phyloP scores from a whole-genome alignment of 805 yeast genomes.

The Candida tibetensis region DNA sequence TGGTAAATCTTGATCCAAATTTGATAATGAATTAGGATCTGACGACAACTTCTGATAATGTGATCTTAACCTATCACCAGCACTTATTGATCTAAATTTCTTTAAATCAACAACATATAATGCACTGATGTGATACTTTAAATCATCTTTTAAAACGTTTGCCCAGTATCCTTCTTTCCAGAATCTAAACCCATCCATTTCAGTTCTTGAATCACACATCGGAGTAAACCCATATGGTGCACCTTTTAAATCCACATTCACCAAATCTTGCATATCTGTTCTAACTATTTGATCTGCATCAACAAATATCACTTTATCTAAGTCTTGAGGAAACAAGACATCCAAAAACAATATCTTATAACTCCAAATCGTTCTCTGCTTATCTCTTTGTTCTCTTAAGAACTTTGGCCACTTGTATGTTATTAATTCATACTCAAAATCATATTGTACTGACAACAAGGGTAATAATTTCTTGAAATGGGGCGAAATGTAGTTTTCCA shows the following conservation, averaged over 20 bases:
- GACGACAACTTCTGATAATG: slow-evolving; percentile 81
- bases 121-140: slow-evolving; percentile 81
- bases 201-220: slow-evolving; percentile 76
- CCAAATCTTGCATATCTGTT: slow-evolving; percentile 67
- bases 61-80: slow-evolving; percentile 78
- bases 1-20: slow-evolving; percentile 91
- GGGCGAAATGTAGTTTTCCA: slow-evolving; percentile 78
- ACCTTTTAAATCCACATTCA: slow-evolving; percentile 66
- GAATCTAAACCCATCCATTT: slow-evolving; percentile 82
- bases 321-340: slow-evolving; percentile 75
- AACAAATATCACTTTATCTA: slow-evolving; percentile 76
- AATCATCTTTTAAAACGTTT: slow-evolving; percentile 51
- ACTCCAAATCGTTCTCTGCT: slow-evolving; percentile 82
- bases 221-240: slow-evolving; percentile 88
- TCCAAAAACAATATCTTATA: slow-evolving; percentile 84
- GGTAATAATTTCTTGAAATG: slow-evolving; percentile 62
- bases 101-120: slow-evolving; percentile 76
- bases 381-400: slow-evolving; percentile 75
- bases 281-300: slow-evolving; percentile 84
- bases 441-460: slow-evolving; percentile 50
- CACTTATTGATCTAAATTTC: slow-evolving; percentile 58
- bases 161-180: slow-evolving; percentile 96
- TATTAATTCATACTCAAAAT: slow-evolving; percentile 72
- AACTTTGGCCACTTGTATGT: slow-evolving; percentile 92
- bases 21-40: slow-evolving; percentile 76